A percentile compares a stretch with the other conserved stretches of the same genome.
These are phyloP conservation scores for Termitomyces sp. DNA, from an alignment of 768 basidiomycete genomes.

Conservation along the genomic window DNA sequence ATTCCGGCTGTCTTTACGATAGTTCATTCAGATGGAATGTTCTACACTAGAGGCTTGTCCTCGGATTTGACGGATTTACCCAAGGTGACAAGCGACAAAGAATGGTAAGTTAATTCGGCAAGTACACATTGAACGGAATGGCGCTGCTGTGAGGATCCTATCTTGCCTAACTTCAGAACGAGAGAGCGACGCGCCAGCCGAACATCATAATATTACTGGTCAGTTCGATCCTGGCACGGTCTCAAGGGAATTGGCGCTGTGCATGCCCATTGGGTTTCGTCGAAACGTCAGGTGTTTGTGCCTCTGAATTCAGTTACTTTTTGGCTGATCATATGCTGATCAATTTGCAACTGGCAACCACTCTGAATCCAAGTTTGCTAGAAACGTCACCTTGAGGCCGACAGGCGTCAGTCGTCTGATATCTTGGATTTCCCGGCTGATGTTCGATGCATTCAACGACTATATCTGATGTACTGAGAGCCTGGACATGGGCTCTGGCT, in stretches of 20 bases:
- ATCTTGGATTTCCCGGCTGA: neutral
- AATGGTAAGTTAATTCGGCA: too few species aligned
- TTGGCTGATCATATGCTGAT: too few species aligned
- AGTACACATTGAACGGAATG: too few species aligned
- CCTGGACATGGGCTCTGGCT: neutral
- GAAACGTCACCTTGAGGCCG: neutral
- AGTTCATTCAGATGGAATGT: conserved; percentile 14
- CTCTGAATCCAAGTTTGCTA: neutral
- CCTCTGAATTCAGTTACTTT: too few species aligned
- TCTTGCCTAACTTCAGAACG: too few species aligned
- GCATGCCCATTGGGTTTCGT: too few species aligned
- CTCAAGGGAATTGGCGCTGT: too few species aligned
- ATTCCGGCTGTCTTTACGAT: neutral
- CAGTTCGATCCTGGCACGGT: too few species aligned
- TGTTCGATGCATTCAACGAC: neutral
- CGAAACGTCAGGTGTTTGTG: too few species aligned
- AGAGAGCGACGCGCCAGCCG: too few species aligned
- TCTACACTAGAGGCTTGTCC: conserved; percentile 17
- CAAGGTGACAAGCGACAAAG: conserved; percentile 16
- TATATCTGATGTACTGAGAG: neutral
- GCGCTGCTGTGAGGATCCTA: too few species aligned
- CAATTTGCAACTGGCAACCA: neutral
- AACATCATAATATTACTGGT: too few species aligned
- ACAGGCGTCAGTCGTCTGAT: neutral
- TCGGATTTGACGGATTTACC: conserved; percentile 23